Percentiles rank a stretch among this genome's conserved stretches.
Evolutionary conservation across 2,329 filamentous ascomycete species (phyloP).

Genomic region (Ramichloridium luteum): DNA sequence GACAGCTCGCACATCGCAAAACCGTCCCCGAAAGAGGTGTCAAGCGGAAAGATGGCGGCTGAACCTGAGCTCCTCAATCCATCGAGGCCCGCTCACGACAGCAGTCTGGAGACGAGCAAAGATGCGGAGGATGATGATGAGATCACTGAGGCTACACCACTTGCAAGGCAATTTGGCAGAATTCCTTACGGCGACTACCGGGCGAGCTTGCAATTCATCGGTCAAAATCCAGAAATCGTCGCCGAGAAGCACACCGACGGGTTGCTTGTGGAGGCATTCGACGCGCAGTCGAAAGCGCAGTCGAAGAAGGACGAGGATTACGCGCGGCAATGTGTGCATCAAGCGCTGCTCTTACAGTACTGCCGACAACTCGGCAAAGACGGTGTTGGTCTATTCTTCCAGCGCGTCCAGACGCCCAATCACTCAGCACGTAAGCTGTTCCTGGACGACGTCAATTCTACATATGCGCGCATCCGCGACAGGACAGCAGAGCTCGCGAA

Average conservation of each 20-base stretch:
- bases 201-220: conserved; percentile 62
- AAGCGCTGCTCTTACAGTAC: conserved; percentile 85
- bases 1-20: conserved; percentile 74
- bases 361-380: conserved; percentile 81
- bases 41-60: conserved; percentile 22
- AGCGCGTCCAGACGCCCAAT: conserved; percentile 76
- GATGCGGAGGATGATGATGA: conserved; percentile 50
- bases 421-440: conserved; percentile 89
- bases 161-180: conserved; percentile 69
- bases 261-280: conserved; percentile 81
- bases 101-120: conserved; percentile 23
- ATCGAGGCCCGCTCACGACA: conserved; percentile 43
- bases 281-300: conserved; percentile 65
- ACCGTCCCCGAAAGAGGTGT: conserved; percentile 12
- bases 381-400: conserved; percentile 88
- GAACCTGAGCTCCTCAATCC: conserved; percentile 20
- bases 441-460: conserved; percentile 81
- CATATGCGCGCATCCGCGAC: conserved; percentile 68
- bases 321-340: conserved; percentile 79
- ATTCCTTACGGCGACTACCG: conserved; percentile 67
- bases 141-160: conserved; percentile 60
- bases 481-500: conserved; percentile 62
- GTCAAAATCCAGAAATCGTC: conserved; percentile 64
- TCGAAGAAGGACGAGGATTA: conserved; percentile 40
- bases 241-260: conserved; percentile 82